Conservation (phyloP, 352 stramenopile species). For the Phytophthora niederhauseri region DNA sequence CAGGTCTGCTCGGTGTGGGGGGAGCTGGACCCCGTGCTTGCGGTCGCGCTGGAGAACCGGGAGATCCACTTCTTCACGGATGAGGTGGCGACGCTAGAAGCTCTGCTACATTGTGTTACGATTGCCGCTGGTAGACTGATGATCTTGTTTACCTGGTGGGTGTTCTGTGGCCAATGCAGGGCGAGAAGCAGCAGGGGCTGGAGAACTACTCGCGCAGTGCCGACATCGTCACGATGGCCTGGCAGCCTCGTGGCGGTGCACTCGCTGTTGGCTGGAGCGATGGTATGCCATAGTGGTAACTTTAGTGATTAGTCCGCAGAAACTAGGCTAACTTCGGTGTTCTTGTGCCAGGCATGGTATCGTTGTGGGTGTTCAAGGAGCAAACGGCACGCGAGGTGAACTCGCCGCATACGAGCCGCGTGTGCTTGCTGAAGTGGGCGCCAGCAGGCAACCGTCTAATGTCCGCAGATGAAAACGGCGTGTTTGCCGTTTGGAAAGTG, state of each 20-base stretch:
- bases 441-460: conserved; percentile 88
- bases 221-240: conserved; percentile 85
- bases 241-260: conserved; percentile 83
- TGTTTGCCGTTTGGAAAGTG: conserved; percentile 89
- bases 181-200: conserved; percentile 65
- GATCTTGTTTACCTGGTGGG: not conserved
- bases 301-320: not conserved
- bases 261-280: conserved; percentile 88
- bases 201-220: conserved; percentile 65
- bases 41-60: conserved; percentile 80
- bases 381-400: conserved; percentile 79
- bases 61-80: conserved; percentile 92
- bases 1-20: conserved; percentile 85
- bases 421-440: conserved; percentile 90
- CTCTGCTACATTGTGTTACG: not conserved
- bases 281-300: conserved; percentile 31
- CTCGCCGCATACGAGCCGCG: conserved; percentile 72
- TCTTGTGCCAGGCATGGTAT: conserved; percentile 67
- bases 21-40: conserved; percentile 83
- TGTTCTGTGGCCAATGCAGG: conserved; percentile 29
- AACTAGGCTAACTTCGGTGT: conserved; percentile 3
- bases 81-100: conserved; percentile 51
- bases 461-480: conserved; percentile 87
- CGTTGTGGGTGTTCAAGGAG: conserved; percentile 82
- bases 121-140: not conserved